Evolutionary conservation across 495 filamentous ascomycete genomes (phyloP).

Genomic region (Aeminium ludgeri): DNA sequence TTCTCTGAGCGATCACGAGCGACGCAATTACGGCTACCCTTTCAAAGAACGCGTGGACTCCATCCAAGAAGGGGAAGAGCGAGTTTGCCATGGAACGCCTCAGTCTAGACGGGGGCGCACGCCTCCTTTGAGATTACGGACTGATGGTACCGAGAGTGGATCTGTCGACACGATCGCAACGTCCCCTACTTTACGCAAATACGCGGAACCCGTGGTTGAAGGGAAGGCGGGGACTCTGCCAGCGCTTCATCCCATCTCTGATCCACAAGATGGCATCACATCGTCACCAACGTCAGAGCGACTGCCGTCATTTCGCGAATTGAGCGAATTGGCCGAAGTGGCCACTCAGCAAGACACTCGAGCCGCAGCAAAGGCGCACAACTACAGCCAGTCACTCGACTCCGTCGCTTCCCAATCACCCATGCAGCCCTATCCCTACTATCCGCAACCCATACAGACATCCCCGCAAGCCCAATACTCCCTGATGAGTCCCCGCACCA

Average conservation of each 20-base stretch:
- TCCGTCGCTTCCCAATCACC: conserved; percentile 3
- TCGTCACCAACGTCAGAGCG: neutral
- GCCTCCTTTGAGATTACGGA: too few relatives aligned
- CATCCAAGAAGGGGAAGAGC: too few relatives aligned
- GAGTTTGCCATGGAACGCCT: too few relatives aligned
- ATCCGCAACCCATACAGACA: too few relatives aligned
- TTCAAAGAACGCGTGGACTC: too few relatives aligned
- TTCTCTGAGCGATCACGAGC: too few relatives aligned
- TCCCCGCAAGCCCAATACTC: neutral
- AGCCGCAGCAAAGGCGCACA: neutral
- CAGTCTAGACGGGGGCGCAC: too few relatives aligned
- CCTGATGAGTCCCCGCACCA: neutral
- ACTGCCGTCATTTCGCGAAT: neutral
- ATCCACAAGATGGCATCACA: neutral
- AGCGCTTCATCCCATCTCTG: neutral
- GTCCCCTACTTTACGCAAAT: neutral
- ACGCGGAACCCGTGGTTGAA: neutral
- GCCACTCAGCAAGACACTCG: conserved; percentile 16
- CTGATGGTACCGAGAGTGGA: too few relatives aligned
- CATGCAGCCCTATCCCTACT: neutral
- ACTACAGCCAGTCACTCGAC: conserved; percentile 1
- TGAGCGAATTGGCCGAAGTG: conserved; percentile 20
- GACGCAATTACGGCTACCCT: too few relatives aligned
- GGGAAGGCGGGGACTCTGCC: neutral
- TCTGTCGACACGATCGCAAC: neutral